A percentile compares a stretch with the other conserved stretches of the same genome.
phyloP scores from a whole-genome alignment of 2,329 filamentous ascomycete species.

The Xylariaceae sp. region DNA sequence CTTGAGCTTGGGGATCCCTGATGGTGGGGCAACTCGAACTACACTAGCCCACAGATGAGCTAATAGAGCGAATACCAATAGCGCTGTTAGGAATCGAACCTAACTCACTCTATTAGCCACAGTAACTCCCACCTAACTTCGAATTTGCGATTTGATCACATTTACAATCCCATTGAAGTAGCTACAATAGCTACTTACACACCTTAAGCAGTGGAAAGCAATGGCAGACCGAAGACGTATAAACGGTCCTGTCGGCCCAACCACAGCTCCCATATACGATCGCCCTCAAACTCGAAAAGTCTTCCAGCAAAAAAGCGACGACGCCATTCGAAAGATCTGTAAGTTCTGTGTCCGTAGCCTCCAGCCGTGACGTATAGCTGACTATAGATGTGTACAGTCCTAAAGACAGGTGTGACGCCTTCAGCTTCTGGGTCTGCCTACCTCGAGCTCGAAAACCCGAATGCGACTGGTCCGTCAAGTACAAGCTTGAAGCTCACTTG shows the following conservation, averaged over 20 bases:
- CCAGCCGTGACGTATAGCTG: background rate
- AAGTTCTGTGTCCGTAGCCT: slow-evolving; percentile 42
- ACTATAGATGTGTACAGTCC: slow-evolving; percentile 55
- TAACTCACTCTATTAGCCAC: no score
- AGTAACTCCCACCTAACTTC: no score
- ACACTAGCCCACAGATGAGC: no score
- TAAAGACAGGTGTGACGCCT: slow-evolving; percentile 89
- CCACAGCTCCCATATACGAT: slow-evolving; percentile 72
- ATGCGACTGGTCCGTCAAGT: slow-evolving; percentile 46
- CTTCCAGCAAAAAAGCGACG: slow-evolving; percentile 63
- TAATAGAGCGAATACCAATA: no score
- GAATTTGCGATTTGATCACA: no score
- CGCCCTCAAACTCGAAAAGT: slow-evolving; percentile 45
- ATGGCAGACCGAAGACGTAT: slow-evolving; percentile 88
- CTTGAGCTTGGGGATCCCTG: slow-evolving; percentile 7
- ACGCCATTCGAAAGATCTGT: slow-evolving; percentile 86
- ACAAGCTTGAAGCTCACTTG: slow-evolving; percentile 88
- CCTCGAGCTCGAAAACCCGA: slow-evolving; percentile 64
- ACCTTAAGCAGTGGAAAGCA: background rate
- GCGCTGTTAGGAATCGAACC: no score
- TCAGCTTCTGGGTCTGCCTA: slow-evolving; percentile 94
- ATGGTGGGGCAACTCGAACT: slow-evolving; percentile 21
- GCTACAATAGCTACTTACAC: slow-evolving; percentile 13
- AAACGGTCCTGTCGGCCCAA: slow-evolving; percentile 82
- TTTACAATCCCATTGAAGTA: no score